Evolutionary conservation across 106 monocot genomes (phyloP).

Genomic region (Vanilla planifolia): DNA sequence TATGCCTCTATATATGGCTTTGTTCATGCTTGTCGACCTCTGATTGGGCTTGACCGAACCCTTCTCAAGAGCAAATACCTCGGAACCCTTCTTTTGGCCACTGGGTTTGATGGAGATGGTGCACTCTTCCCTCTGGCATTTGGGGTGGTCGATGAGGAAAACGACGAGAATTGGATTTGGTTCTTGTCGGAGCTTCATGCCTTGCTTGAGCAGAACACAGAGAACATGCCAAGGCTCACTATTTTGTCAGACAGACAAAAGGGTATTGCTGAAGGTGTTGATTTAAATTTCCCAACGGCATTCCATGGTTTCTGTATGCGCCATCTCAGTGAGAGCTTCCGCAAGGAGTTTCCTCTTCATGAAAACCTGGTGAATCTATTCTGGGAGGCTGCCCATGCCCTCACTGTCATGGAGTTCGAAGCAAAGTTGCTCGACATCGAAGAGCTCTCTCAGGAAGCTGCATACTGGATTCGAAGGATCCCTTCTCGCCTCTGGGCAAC

Average conservation of each 20-base stretch:
- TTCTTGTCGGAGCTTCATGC: slow-evolving; percentile 78
- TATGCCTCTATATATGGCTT: slow-evolving; percentile 92
- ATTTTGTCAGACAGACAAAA: slow-evolving; percentile 78
- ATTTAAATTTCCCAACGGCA: slow-evolving; percentile 90
- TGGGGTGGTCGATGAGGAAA: slow-evolving; percentile 93
- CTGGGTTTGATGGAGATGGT: slow-evolving; percentile 96
- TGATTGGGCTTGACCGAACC: slow-evolving; percentile 86
- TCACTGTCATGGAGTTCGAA: slow-evolving; percentile 82
- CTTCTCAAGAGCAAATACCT: slow-evolving; percentile 87
- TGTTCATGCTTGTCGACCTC: slow-evolving; percentile 75
- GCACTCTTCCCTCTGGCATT: slow-evolving; percentile 89
- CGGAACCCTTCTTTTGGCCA: slow-evolving; percentile 83
- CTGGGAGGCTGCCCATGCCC: slow-evolving; percentile 90
- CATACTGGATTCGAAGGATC: slow-evolving; percentile 69
- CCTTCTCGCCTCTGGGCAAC: slow-evolving; percentile 91
- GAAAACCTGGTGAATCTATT: slow-evolving; percentile 59
- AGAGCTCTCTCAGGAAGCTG: slow-evolving; percentile 71
- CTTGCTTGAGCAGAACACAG: slow-evolving; percentile 75
- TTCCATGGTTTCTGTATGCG: slow-evolving; percentile 96
- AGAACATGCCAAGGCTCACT: slow-evolving; percentile 93
- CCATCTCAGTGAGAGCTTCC: slow-evolving; percentile 80
- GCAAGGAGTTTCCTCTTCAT: slow-evolving; percentile 84
- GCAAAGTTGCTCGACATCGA: slow-evolving; percentile 85
- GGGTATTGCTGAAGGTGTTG: slow-evolving; percentile 86
- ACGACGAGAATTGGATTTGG: slow-evolving; percentile 96